Base-by-base conservation (phyloP, 192 early-diverging fungal species). In the Jimgerdemannia lactiflua region DNA sequence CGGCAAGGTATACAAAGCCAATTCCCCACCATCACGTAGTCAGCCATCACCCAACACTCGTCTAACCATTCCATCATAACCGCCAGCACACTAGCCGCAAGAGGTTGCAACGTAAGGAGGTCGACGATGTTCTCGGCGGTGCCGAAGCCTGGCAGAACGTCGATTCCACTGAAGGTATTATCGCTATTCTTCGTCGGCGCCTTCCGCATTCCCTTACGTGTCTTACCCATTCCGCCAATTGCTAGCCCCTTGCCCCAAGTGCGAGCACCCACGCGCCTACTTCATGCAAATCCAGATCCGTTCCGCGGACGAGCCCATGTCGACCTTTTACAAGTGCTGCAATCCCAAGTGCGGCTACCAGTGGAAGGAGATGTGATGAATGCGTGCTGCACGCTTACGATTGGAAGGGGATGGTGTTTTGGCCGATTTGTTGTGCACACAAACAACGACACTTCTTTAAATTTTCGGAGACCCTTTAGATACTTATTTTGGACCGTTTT, bases 271-370 rank as follows among this genome's bases (percentile, higher is more conserved):
- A 29, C 76, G 86, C 44, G 91, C 92, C 3, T 94, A 90, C 81
- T 98, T 91, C 79, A 91, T 95, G 90, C 91, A 92, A 80, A 91
- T 98, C 64, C 96, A 98, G 81, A 96, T 94, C 64, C 91, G 96
- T 43, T 95, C 94, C 11, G 95, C 95, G 9, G 97, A 99, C 86
- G 97, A 99, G 83, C 96, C 97, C 18, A 94, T 92, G 88, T 94
- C 96, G 14, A 92, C 90, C 18, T 98, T 98, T 79, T 99, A 91
- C 86, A 94, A 91, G 77, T 95, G 94, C 80, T 90, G 88, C 75
- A 91, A 89, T 74, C 77, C 81, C n/a, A 74, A 86, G 40, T 95
- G 94, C 71, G 78, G 84, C 59, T 74, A 88, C 75, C 88, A 90
- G 70, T 95, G 93, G 93, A 90, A 89, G 74, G 91, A 92, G 72